Evolutionary conservation across 2,329 filamentous ascomycete species (phyloP), one percentile per base, ranked within the genome.

Genomic region (Teratosphaeria epicoccoides): DNA sequence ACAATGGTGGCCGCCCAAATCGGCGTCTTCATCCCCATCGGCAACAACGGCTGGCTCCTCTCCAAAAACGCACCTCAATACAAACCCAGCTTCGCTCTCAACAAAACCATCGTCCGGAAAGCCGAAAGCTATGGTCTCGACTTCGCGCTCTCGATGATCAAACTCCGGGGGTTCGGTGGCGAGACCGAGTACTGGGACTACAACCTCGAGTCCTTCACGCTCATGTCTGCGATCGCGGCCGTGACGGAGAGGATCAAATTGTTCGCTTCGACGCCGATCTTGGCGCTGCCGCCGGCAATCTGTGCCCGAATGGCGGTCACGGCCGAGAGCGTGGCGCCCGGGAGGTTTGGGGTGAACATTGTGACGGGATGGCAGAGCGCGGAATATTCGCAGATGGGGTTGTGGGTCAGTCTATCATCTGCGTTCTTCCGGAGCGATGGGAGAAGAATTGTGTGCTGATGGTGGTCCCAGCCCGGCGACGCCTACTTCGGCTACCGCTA

Each of bases 41-140:
- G 53, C 24, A 55, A 55, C 25, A 55, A 55, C 43, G 53, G 53
- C 48, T 55, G 53, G 53, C 53, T 55, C 49, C 49, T 55, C n/a
- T 53, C 51, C n/a, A 47, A 25, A n/a, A 52, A 47, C 29, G 49
- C 53, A 6, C 53, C 53, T 3, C 53, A 55, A 47, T 55, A 55
- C 46, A 52, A 55, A 26, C 53, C 53, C 14, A 49, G 44, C 26
- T 55, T 51, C 29, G 51, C 40, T 14, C 43, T 55, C 14, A 55
- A 55, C 46, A 55, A 55, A 43, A 25, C 48, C 6, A 49, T 55
- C 43, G 53, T 55, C 23, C 51, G 51, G 23, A 53, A 53, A 40
- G 53, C 53, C 12, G 53, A 55, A 23, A 22, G 25, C 45, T 49
- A 51, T 44, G 46, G 46, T 5, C 24, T 55, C 6, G 53, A 55